phyloP scores from a whole-genome alignment of 1,284 basidiomycete species.

The Pseudozyma tsukubaensis region DNA sequence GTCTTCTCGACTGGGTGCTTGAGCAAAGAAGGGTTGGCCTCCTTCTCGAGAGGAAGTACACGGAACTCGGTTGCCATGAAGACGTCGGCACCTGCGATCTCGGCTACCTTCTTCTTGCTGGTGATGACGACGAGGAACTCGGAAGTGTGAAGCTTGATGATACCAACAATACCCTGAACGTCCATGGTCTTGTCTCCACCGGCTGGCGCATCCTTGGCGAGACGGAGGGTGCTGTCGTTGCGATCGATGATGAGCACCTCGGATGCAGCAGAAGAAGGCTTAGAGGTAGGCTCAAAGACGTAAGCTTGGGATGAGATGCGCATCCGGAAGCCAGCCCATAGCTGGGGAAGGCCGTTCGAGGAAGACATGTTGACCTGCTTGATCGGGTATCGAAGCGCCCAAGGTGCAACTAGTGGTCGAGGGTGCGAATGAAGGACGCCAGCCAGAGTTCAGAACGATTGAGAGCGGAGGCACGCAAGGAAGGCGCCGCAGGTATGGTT shows the following conservation, averaged over 20 bases:
- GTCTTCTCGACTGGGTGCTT: constrained; percentile 86
- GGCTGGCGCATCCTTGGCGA: constrained; percentile 23
- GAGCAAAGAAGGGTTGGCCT: constrained; percentile 75
- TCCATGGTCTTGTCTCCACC: constrained; percentile 47
- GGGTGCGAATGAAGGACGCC: neutral
- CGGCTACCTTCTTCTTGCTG: constrained; percentile 81
- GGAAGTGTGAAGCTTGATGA: constrained; percentile 61
- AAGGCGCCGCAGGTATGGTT: too few species aligned
- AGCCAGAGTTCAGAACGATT: too few species aligned
- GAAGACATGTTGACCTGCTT: constrained; percentile 25
- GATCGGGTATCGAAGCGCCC: neutral
- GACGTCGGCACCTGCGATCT: constrained; percentile 84
- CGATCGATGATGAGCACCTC: constrained; percentile 44
- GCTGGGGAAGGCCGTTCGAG: constrained; percentile 24
- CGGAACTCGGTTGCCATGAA: constrained; percentile 92
- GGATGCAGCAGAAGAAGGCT: constrained; percentile 6
- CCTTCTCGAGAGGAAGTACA: constrained; percentile 81
- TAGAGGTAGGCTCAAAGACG: constrained; percentile 37
- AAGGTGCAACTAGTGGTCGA: neutral
- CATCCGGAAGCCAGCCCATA: constrained; percentile 42
- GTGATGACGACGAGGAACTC: constrained; percentile 94
- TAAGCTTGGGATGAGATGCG: constrained; percentile 40
- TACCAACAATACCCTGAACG: constrained; percentile 60
- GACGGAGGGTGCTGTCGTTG: constrained; percentile 35
- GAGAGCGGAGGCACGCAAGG: too few species aligned